Evolutionary conservation across 2,329 filamentous ascomycete species (phyloP), one percentile per base, ranked within the genome.

Genomic region (Zasmidium cellare): DNA sequence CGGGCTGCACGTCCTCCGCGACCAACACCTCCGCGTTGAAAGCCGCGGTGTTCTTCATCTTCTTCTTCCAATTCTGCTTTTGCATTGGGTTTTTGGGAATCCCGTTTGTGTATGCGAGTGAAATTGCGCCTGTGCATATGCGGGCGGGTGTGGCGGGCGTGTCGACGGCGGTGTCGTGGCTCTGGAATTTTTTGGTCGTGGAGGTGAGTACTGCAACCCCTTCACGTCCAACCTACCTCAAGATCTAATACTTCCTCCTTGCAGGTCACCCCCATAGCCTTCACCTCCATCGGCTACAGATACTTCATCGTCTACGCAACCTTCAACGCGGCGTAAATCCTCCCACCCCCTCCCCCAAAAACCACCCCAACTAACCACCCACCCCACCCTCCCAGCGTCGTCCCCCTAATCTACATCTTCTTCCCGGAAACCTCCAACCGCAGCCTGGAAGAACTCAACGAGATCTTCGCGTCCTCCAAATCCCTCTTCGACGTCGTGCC

Each of bases 111-210:
- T 60, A 63, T 35, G 59, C 60, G 14, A 60, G 57, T 11, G 67
- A 69, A 35, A 64, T 69, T 9, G 61, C 61, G 1, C 67, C 67
- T 12, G 50, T 67, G 11, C 22, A 51, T 23, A 24, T 16, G 28
- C 20, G 46, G 81, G 57, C 77, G 80, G 23, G 83, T 85, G 77
- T 41, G 7, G 35, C 35, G 7, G 35, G 35, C 5, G 35, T 41
- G 5, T 41, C 35, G 7, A 79, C 80, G 2, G 79, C 80, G 38
- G 79, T 85, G 31, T 81, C 79, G 0, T 41, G 35, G 35, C 16
- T 84, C 82, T 0, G 82, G 79, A 0, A 81, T 79, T 63, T 77
- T 80, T 61, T 82, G 79, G 80, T 72, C 81, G 23, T 47, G 5
- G 45, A 47, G 16, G 45, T 47, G 16, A 19, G 45, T 22, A 3